Evolutionary conservation across 2,329 filamentous ascomycete genomes (phyloP).

Genomic region (Diplocarpon mali): DNA sequence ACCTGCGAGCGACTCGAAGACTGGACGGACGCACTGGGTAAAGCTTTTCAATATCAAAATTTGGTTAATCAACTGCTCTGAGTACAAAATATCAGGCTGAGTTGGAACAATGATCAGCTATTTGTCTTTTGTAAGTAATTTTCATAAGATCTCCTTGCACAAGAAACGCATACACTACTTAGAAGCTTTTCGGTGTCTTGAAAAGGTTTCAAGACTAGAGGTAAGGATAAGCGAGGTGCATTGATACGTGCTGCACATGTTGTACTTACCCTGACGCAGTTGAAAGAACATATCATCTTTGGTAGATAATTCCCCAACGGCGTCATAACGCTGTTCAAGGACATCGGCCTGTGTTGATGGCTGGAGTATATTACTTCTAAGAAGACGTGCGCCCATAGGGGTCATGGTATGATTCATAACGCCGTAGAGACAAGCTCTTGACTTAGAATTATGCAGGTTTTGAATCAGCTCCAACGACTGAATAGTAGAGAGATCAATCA

Average conservation of each 20-base stretch:
- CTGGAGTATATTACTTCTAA: slow-evolving; percentile 80
- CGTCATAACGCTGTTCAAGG: slow-evolving; percentile 64
- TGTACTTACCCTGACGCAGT: slow-evolving; percentile 50
- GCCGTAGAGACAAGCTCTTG: slow-evolving; percentile 73
- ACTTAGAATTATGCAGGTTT: slow-evolving; percentile 67
- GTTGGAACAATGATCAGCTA: slow-evolving; percentile 68
- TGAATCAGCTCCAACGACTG: slow-evolving; percentile 82
- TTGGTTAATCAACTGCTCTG: slow-evolving; percentile 76
- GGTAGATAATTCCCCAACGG: slow-evolving; percentile 67
- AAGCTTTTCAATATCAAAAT: slow-evolving; percentile 82
- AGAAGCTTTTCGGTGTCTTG: slow-evolving; percentile 71
- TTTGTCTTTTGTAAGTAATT: neutral
- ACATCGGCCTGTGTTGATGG: slow-evolving; percentile 64
- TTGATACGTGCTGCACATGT: neutral
- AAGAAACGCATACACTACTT: slow-evolving; percentile 47
- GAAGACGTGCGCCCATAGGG: slow-evolving; percentile 75
- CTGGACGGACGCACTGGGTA: slow-evolving; percentile 51
- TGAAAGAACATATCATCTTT: slow-evolving; percentile 80
- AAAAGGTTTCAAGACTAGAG: slow-evolving; percentile 58
- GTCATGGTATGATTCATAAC: slow-evolving; percentile 77
- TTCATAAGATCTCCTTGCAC: too few relatives aligned
- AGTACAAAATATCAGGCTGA: slow-evolving; percentile 52
- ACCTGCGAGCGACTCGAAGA: slow-evolving; percentile 57
- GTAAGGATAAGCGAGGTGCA: neutral
- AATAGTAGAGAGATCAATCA: slow-evolving; percentile 86